phyloP scores from a whole-genome alignment of 306 rosid genomes.

The Cucumis cinereus region DNA sequence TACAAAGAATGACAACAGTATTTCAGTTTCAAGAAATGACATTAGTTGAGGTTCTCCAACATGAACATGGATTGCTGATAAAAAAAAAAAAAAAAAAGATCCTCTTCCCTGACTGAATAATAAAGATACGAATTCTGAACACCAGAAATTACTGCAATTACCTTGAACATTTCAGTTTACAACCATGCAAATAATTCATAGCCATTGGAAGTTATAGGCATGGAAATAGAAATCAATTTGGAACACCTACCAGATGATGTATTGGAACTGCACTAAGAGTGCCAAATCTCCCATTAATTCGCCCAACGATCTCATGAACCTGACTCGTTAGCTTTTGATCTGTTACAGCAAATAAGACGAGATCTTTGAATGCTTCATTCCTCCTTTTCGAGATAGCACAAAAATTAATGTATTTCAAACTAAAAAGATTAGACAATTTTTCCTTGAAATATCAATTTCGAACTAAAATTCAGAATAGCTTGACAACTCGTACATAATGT shows the following conservation, averaged over 20 bases:
- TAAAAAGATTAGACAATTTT: background rate
- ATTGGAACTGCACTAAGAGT: constrained; percentile 91
- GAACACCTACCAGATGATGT: constrained; percentile 79
- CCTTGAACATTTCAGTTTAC: constrained; percentile 12
- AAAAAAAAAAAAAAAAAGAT: background rate
- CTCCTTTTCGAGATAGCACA: background rate
- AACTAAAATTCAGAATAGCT: background rate
- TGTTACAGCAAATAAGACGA: constrained; percentile 19
- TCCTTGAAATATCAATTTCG: background rate
- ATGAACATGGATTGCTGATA: background rate
- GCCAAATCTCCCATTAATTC: constrained; percentile 96
- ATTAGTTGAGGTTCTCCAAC: background rate
- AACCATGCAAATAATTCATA: background rate
- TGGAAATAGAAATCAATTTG: background rate
- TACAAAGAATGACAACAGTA: background rate
- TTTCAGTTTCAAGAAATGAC: background rate
- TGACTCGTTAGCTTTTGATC: constrained; percentile 97
- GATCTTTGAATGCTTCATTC: background rate
- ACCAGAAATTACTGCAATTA: background rate
- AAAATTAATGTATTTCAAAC: background rate
- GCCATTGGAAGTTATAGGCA: background rate
- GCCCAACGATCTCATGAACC: constrained; percentile 97
- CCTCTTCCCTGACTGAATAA: background rate
- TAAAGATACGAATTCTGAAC: background rate
- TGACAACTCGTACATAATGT: background rate